A percentile compares a stretch with the other conserved stretches of the same genome.
Evolutionary conservation across 352 stramenopile species (phyloP).

Genomic region (Phytophthora nicotianae): DNA sequence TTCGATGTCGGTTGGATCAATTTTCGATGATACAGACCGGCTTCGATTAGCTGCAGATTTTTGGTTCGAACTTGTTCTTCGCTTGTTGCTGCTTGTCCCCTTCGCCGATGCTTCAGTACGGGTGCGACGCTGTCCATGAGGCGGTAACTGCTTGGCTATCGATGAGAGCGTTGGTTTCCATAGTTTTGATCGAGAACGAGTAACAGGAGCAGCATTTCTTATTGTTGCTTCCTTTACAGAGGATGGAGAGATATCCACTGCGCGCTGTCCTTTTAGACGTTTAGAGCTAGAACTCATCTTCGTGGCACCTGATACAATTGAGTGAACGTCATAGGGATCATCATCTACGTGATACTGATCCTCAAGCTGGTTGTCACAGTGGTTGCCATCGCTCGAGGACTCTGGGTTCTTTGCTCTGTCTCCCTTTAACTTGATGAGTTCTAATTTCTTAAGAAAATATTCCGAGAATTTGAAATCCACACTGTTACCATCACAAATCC

Average conservation of each 20-base stretch:
- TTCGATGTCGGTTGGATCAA: conserved; percentile 12
- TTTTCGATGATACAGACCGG: not conserved
- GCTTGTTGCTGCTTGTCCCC: not conserved
- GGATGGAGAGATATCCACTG: not conserved
- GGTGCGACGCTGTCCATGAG: conserved; percentile 10
- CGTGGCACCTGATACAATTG: not conserved
- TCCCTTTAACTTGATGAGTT: conserved; percentile 1
- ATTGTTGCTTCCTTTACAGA: conserved; percentile 6
- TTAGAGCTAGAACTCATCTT: not conserved
- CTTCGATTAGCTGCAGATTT: not conserved
- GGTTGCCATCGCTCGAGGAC: not conserved
- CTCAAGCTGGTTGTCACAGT: conserved; percentile 14
- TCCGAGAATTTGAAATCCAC: conserved; percentile 45
- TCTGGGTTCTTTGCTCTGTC: not conserved
- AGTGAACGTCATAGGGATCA: not conserved
- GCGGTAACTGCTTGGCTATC: conserved; percentile 27
- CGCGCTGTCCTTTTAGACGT: not conserved
- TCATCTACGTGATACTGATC: not conserved
- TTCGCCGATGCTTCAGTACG: not conserved
- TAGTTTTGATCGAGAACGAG: conserved; percentile 17
- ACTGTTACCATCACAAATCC: conserved; percentile 41
- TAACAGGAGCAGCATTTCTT: conserved; percentile 8
- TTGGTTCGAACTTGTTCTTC: not conserved
- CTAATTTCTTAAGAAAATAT: conserved; percentile 42
- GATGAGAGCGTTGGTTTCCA: conserved; percentile 22